These are phyloP conservation scores for Trichophyton benhamiae DNA, from an alignment of 2,329 filamentous ascomycete species.

Conservation along the genomic window DNA sequence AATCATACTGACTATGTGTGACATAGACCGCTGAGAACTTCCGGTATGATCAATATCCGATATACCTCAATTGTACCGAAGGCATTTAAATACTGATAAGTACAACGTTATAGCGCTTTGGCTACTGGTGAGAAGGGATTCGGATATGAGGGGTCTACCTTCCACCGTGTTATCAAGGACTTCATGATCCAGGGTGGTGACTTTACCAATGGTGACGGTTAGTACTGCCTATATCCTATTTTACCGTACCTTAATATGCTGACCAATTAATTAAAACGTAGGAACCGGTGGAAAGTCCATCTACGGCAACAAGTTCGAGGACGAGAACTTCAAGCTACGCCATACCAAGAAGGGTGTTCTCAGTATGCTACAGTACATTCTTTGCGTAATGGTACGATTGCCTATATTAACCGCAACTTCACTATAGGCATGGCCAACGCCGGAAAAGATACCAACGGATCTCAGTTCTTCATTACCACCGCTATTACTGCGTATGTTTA, in stretches of 20 bases:
- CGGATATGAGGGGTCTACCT: slow-evolving; percentile 53
- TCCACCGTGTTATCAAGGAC: slow-evolving; percentile 58
- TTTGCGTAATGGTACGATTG: not conserved
- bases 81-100: not conserved
- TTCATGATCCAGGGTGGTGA: slow-evolving; percentile 63
- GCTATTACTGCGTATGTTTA: slow-evolving; percentile 38
- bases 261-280: slow-evolving; percentile 11
- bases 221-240: slow-evolving; percentile 6
- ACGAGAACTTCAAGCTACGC: slow-evolving; percentile 62
- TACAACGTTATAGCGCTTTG: slow-evolving; percentile 33
- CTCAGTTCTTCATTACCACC: slow-evolving; percentile 57
- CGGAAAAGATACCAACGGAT: slow-evolving; percentile 53
- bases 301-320: slow-evolving; percentile 53
- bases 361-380: slow-evolving; percentile 34
- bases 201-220: slow-evolving; percentile 51
- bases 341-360: slow-evolving; percentile 53
- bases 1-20: not conserved
- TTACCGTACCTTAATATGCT: not conserved
- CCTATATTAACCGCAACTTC: not conserved
- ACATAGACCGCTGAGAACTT: slow-evolving; percentile 52
- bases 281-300: slow-evolving; percentile 57
- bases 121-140: slow-evolving; percentile 56
- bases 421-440: slow-evolving; percentile 50
- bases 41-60: slow-evolving; percentile 31
- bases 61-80: not conserved